phyloP scores from a whole-genome alignment of 169 alveolate genomes.

The Plasmodium berghei region DNA sequence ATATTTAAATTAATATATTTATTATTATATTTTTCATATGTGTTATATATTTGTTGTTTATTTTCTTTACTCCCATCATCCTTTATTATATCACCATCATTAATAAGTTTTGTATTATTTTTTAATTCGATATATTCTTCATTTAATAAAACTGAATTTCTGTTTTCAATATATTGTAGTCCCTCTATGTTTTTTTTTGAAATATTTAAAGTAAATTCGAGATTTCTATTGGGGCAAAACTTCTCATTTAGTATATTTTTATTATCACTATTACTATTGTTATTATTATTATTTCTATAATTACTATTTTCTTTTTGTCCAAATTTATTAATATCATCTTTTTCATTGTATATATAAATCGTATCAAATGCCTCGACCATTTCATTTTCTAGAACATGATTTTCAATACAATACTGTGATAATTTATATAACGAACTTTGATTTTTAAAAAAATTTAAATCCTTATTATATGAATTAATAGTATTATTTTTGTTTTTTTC shows the following conservation, averaged over 20 bases:
- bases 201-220: conserved; percentile 14
- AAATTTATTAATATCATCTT: background rate
- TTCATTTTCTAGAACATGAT: conserved; percentile 16
- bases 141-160: conserved; percentile 19
- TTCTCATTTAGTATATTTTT: background rate
- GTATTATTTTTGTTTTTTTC: background rate
- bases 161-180: conserved; percentile 14
- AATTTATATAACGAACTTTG: conserved; percentile 63
- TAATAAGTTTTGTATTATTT: background rate
- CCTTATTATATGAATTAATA: conserved; percentile 20
- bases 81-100: no score
- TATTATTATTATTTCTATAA: conserved; percentile 5
- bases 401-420: conserved; percentile 75
- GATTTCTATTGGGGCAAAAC: background rate
- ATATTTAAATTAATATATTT: no score
- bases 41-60: background rate
- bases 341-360: conserved; percentile 50
- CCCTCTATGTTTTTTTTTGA: conserved; percentile 17
- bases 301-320: background rate
- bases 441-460: conserved; percentile 25
- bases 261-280: no score
- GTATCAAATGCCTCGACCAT: conserved; percentile 48
- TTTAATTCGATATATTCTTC: background rate
- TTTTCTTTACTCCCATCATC: background rate
- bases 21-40: background rate